Conservation (phyloP, 1,139 yeast genomes). For the Candida sanyaensis region DNA sequence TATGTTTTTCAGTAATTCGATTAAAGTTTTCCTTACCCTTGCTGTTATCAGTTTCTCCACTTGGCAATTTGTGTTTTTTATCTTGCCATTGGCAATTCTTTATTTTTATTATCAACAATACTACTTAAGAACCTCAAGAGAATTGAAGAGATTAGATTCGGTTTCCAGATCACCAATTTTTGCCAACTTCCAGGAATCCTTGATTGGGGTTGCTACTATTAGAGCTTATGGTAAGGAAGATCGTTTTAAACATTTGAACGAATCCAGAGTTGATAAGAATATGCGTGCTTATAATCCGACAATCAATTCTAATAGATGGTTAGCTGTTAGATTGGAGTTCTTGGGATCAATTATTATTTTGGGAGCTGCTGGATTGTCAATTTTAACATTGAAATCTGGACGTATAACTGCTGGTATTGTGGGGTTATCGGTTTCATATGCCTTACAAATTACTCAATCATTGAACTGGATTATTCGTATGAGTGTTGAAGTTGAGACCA, state of each 20-base stretch:
- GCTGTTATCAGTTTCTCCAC: constrained; percentile 84
- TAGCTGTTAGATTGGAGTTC: constrained; percentile 89
- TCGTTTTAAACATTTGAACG: constrained; percentile 74
- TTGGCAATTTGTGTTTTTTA: constrained; percentile 77
- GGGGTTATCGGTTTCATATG: constrained; percentile 91
- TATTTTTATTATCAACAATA: constrained; percentile 87
- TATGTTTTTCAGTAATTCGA: constrained; percentile 73
- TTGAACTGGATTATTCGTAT: constrained; percentile 97
- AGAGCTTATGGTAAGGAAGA: constrained; percentile 81
- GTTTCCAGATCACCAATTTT: constrained; percentile 91
- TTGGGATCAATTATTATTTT: constrained; percentile 86
- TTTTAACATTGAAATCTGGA: constrained; percentile 67
- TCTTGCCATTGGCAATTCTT: constrained; percentile 68
- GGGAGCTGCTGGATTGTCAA: constrained; percentile 81
- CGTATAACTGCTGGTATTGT: constrained; percentile 82
- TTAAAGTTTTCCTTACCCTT: constrained; percentile 79
- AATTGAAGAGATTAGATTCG: constrained; percentile 90
- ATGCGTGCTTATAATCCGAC: constrained; percentile 92
- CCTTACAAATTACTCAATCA: constrained; percentile 88
- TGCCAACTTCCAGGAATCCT: constrained; percentile 95
- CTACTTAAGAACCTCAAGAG: constrained; percentile 89
- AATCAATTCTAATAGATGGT: constrained; percentile 95
- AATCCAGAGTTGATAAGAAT: constrained; percentile 77
- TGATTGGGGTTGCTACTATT: constrained; percentile 86
- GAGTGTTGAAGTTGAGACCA: constrained; percentile 97